A percentile compares a stretch with the other conserved stretches of the same genome.
phyloP scores from a whole-genome alignment of 352 stramenopile species.

The Pythium utonaiense region DNA sequence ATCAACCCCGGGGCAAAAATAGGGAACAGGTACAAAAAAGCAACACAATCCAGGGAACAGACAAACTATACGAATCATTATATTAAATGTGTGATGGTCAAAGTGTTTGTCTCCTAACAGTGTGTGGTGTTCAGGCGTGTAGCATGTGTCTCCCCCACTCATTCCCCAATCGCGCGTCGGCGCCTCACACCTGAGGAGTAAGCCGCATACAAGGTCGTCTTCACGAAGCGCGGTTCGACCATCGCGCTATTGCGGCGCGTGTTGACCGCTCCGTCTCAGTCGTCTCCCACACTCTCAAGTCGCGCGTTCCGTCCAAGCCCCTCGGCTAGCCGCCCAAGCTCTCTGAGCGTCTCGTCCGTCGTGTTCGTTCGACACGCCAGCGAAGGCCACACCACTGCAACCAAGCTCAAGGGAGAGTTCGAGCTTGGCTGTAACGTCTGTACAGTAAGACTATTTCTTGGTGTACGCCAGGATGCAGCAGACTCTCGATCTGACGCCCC shows the following conservation, averaged over 20 bases:
- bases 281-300: not conserved
- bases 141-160: too few relatives aligned
- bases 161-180: too few relatives aligned
- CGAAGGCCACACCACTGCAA: not conserved
- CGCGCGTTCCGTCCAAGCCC: not conserved
- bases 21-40: too few relatives aligned
- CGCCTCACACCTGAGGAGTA: too few relatives aligned
- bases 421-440: not conserved
- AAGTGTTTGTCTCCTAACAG: too few relatives aligned
- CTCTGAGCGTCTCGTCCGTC: not conserved
- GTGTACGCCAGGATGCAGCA: not conserved
- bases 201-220: too few relatives aligned
- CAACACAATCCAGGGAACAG: too few relatives aligned
- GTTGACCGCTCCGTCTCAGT: not conserved
- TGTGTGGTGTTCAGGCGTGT: too few relatives aligned
- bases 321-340: not conserved
- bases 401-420: not conserved
- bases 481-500: not conserved
- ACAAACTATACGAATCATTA: too few relatives aligned
- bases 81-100: too few relatives aligned
- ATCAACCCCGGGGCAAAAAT: too few relatives aligned
- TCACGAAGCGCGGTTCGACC: not conserved
- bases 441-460: not conserved
- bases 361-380: not conserved
- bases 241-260: not conserved